Evolutionary conservation across 805 yeast genomes (phyloP), one percentile per base, ranked within the genome.

Genomic region (Hanseniaspora occidentalis): DNA sequence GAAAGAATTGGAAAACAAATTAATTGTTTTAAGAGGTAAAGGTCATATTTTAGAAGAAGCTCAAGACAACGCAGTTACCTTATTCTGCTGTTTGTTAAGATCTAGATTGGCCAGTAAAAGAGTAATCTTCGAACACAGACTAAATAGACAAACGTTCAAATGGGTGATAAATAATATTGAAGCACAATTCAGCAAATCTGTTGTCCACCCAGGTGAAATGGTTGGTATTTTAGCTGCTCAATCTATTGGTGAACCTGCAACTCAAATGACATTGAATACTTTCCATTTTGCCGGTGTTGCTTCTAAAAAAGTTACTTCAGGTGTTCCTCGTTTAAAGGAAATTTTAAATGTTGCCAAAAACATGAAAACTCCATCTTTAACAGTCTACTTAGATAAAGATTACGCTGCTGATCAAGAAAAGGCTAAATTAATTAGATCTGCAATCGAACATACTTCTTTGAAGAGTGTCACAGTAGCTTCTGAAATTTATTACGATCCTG

Each of bases 281-380:
- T 88, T 86, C 88, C 96, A 86, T 69, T 86, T 84, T 69, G 96
- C 96, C 14, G 96, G 96, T 79, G 96, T 86, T 45, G 86, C 95
- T 25, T 84, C 95, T 3, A 86, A 85, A 79, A 86, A 86, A 61
- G 96, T 86, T 47, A 86, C 96, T 3, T 75, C 89, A 49, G 96
- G 96, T 76, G 96, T 86, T 57, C 96, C 96, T 45, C 94, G 96
- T 73, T 73, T 88, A 62, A 88, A 88, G 75, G 97, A 88, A 69
- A 92, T 92, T 75, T 74, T 92, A 63, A 89, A 89, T 60, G 98
- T 92, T 49, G 99, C 99, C 9, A 92, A 92, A 68, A 89, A 84
- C 54, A 88, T 92, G 71, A 92, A 89, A 66, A 92, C 99, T n/a
- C 99, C 99, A n/a, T 94, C 96, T 11, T 70, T 89, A 58, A 86